These are phyloP conservation scores for Vanrija sp. DNA, from an alignment of 1,284 basidiomycete genomes.

Conservation along the genomic window DNA sequence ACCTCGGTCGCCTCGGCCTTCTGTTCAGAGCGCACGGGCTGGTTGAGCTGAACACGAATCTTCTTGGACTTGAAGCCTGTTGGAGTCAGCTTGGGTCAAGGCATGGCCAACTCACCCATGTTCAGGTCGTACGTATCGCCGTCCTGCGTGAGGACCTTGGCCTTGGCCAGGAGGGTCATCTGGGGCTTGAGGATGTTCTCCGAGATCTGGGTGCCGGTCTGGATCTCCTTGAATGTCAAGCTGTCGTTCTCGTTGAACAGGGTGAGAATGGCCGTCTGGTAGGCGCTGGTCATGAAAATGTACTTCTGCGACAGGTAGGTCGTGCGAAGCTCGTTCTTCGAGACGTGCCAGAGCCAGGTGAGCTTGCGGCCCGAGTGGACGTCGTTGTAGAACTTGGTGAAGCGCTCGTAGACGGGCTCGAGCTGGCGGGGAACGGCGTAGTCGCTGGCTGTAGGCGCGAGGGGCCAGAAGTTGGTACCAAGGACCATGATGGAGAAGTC, in stretches of 20 bases:
- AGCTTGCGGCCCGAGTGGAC: conserved; percentile 76
- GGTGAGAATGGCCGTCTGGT: conserved; percentile 89
- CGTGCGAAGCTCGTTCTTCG: conserved; percentile 90
- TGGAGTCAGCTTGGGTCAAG: neutral
- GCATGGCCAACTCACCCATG: conserved; percentile 57
- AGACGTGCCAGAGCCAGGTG: conserved; percentile 97
- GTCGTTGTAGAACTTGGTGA: conserved; percentile 88
- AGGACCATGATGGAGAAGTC: conserved; percentile 92
- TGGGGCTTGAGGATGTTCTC: conserved; percentile 83
- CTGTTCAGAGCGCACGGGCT: conserved; percentile 89
- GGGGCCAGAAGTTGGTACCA: conserved; percentile 94
- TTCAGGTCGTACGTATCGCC: conserved; percentile 84
- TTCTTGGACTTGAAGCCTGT: conserved; percentile 95
- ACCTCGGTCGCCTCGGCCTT: conserved; percentile 89
- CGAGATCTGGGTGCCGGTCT: conserved; percentile 74
- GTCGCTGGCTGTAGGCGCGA: conserved; percentile 75
- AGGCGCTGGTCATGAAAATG: conserved; percentile 90
- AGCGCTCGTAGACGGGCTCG: conserved; percentile 79
- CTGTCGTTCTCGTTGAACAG: conserved; percentile 92
- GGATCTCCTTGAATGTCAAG: conserved; percentile 73
- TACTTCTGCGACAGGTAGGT: conserved; percentile 92
- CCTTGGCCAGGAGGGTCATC: conserved; percentile 77
- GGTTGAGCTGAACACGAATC: conserved; percentile 74
- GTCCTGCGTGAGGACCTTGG: conserved; percentile 78
- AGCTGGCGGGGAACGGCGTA: conserved; percentile 88